Evolutionary conservation across 2,329 filamentous ascomycete genomes (phyloP).

Genomic region (Fusarium austroafricanum): DNA sequence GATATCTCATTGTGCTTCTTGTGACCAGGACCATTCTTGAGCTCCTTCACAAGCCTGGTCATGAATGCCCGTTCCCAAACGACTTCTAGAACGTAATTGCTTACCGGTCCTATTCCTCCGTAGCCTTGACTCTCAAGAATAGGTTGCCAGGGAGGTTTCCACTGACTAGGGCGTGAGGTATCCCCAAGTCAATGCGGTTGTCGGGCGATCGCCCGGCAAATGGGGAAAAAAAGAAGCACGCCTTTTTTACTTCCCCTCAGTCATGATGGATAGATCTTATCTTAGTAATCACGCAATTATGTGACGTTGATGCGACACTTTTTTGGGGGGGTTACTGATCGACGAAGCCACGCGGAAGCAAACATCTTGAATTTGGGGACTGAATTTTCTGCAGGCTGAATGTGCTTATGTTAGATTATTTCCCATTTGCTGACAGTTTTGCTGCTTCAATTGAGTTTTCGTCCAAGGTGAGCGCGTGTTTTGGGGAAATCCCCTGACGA

Average conservation of each 20-base stretch:
- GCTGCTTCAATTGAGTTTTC: not conserved
- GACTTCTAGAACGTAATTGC: not conserved
- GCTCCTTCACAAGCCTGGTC: not conserved
- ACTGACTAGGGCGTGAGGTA: constrained; percentile 23
- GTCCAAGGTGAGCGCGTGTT: not conserved
- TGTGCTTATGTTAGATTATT: not conserved
- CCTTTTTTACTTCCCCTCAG: constrained; percentile 29
- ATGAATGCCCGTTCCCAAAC: not conserved
- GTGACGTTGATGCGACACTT: constrained; percentile 19
- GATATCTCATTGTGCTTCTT: not conserved
- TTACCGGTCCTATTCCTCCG: not conserved
- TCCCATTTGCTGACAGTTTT: not conserved
- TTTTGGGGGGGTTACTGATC: not conserved
- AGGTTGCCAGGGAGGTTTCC: constrained; percentile 23
- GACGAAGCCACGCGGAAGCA: not conserved
- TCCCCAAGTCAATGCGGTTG: constrained; percentile 38
- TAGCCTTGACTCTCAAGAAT: constrained; percentile 30
- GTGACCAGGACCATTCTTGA: not conserved
- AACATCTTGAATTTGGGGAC: not conserved
- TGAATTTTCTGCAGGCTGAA: not conserved
- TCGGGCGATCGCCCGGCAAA: constrained; percentile 47
- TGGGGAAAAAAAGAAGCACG: constrained; percentile 10
- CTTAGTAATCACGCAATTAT: constrained; percentile 41
- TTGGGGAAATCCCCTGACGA: constrained; percentile 9
- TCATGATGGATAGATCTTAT: constrained; percentile 32